Conservation (phyloP, 1,284 basidiomycete genomes). For the Dichomitus squalens region DNA sequence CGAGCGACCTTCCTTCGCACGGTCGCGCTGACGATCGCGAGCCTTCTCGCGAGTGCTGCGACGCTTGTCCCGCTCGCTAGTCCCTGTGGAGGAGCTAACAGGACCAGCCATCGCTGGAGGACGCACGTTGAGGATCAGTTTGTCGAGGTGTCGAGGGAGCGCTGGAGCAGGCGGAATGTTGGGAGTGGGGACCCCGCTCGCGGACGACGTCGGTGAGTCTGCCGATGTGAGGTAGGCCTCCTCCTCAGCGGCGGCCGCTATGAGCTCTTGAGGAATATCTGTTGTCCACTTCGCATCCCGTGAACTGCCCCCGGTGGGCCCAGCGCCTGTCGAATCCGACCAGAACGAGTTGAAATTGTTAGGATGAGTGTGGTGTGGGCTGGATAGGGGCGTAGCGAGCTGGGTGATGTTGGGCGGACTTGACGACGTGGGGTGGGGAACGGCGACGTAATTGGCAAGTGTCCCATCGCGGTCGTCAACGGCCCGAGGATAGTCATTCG, state of each 20-base stretch:
- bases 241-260: slow-evolving; percentile 82
- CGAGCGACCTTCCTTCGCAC: slow-evolving; percentile 27
- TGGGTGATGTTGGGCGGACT: slow-evolving; percentile 27
- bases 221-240: slow-evolving; percentile 65
- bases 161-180: slow-evolving; percentile 85
- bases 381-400: slow-evolving; percentile 23
- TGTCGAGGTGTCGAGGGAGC: slow-evolving; percentile 91
- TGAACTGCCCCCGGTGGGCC: slow-evolving; percentile 30
- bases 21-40: slow-evolving; percentile 23
- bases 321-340: slow-evolving; percentile 45
- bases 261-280: slow-evolving; percentile 73
- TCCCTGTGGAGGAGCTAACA: slow-evolving; percentile 15
- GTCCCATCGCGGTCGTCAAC: slow-evolving; percentile 91
- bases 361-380: slow-evolving; percentile 25
- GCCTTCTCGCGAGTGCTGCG: slow-evolving; percentile 22
- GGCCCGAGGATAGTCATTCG: slow-evolving; percentile 84
- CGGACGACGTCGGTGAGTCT: slow-evolving; percentile 36
- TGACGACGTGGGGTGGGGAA: slow-evolving; percentile 39
- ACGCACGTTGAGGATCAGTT: slow-evolving; percentile 84
- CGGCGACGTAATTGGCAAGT: slow-evolving; percentile 92
- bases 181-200: slow-evolving; percentile 54
- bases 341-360: slow-evolving; percentile 47
- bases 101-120: slow-evolving; percentile 27
- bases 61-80: slow-evolving; percentile 23
- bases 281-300: slow-evolving; percentile 67